A percentile compares a stretch with the other conserved stretches of the same genome.
phyloP scores from a whole-genome alignment of 1,139 yeast species.

The Pichia sp. region DNA sequence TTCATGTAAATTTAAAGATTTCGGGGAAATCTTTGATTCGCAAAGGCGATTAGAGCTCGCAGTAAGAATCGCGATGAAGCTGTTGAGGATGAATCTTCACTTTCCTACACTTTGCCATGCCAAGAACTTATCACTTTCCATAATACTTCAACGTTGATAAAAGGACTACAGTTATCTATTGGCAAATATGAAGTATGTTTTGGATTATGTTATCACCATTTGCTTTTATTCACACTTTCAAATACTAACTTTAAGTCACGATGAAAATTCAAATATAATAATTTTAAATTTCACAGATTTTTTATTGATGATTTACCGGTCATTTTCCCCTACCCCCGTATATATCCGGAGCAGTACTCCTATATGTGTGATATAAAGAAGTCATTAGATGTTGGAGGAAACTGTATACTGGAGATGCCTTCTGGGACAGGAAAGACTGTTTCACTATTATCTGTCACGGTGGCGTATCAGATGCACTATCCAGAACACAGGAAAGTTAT shows the following conservation, averaged over 20 bases:
- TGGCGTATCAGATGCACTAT: slow-evolving; percentile 92
- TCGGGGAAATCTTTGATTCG: background rate
- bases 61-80: background rate
- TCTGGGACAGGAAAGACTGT: slow-evolving; percentile 99
- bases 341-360: slow-evolving; percentile 96
- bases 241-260: slow-evolving; percentile 3
- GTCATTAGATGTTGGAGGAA: slow-evolving; percentile 95
- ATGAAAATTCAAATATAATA: background rate
- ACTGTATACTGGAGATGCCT: slow-evolving; percentile 97
- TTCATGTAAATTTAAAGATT: background rate
- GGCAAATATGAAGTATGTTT: background rate
- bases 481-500: slow-evolving; percentile 93
- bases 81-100: background rate
- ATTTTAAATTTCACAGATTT: slow-evolving; percentile 42
- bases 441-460: slow-evolving; percentile 80
- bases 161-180: background rate
- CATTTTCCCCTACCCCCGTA: slow-evolving; percentile 92
- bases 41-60: background rate
- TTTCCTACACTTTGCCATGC: background rate
- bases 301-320: slow-evolving; percentile 93
- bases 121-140: background rate
- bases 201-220: background rate
- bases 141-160: too few relatives aligned
- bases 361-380: slow-evolving; percentile 95
- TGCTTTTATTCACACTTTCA: background rate